Evolutionary conservation across 192 early-diverging fungal species (phyloP).

Genomic region (Entomortierella chlamydospora): DNA sequence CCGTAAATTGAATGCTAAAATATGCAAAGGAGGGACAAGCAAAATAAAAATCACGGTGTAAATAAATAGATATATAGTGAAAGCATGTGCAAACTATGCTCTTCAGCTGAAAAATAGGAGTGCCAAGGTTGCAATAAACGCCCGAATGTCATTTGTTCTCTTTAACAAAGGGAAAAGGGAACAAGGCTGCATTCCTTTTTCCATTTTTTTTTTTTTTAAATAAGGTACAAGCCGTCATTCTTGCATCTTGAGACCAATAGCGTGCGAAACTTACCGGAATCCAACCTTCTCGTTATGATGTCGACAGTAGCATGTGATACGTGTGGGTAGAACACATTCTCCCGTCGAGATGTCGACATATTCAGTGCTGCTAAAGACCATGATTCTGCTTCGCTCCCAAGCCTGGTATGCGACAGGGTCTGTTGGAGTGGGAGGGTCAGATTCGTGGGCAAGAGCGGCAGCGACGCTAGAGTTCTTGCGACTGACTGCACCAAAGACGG

Average conservation of each 20-base stretch:
- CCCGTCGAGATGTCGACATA: slow-evolving; percentile 80
- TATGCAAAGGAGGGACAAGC: neutral
- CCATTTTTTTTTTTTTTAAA: neutral
- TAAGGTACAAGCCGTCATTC: too few species aligned
- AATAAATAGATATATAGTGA: slow-evolving; percentile 2
- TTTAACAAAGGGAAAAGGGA: too few species aligned
- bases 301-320: slow-evolving; percentile 91
- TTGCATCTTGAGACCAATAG: neutral
- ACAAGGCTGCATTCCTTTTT: neutral
- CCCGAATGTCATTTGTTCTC: too few species aligned
- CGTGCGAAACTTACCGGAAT: slow-evolving; percentile 57
- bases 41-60: neutral
- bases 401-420: slow-evolving; percentile 61
- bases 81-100: slow-evolving; percentile 16
- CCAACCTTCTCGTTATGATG: slow-evolving; percentile 88
- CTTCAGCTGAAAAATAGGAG: slow-evolving; percentile 54
- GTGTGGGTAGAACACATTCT: slow-evolving; percentile 79
- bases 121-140: too few species aligned
- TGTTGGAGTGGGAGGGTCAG: slow-evolving; percentile 42
- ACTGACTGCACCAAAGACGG: slow-evolving; percentile 62
- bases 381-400: slow-evolving; percentile 72
- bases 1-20: slow-evolving; percentile 75
- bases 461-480: slow-evolving; percentile 46
- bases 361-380: slow-evolving; percentile 82
- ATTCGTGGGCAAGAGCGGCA: slow-evolving; percentile 43